phyloP scores from a whole-genome alignment of 305 asterid species.

The Solanum hybrid region DNA sequence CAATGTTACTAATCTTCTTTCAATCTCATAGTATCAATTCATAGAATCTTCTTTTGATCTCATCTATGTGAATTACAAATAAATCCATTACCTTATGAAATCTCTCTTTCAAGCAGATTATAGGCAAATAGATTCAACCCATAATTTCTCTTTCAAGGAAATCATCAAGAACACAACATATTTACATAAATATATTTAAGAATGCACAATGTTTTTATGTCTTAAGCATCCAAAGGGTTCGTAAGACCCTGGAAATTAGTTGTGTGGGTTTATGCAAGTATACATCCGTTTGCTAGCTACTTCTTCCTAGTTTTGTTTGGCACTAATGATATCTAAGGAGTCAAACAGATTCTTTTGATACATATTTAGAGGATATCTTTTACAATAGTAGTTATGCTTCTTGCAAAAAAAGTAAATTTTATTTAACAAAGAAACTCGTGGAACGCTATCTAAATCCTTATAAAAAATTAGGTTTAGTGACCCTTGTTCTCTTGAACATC shows the following conservation, averaged over 20 bases:
- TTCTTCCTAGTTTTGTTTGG: background rate
- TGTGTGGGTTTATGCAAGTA: background rate
- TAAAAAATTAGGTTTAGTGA: background rate
- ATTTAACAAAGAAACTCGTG: background rate
- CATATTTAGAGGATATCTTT: background rate
- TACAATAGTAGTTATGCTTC: background rate
- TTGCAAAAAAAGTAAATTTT: background rate
- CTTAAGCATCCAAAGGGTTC: background rate
- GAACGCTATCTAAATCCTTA: background rate
- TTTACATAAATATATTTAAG: background rate
- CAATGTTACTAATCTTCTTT: background rate
- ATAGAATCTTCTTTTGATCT: background rate
- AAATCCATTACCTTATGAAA: background rate
- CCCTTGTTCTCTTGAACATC: background rate
- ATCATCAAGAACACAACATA: background rate
- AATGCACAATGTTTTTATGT: background rate
- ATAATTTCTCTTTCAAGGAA: background rate
- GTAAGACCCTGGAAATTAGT: background rate
- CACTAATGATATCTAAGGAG: background rate
- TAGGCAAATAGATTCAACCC: background rate
- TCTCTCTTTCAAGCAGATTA: background rate
- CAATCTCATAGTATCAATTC: background rate
- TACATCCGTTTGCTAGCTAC: too few relatives aligned
- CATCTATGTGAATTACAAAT: background rate
- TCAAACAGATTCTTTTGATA: background rate